Evolutionary conservation across 2,329 filamentous ascomycete species (phyloP).

Genomic region (Hypomyces perniciosus): DNA sequence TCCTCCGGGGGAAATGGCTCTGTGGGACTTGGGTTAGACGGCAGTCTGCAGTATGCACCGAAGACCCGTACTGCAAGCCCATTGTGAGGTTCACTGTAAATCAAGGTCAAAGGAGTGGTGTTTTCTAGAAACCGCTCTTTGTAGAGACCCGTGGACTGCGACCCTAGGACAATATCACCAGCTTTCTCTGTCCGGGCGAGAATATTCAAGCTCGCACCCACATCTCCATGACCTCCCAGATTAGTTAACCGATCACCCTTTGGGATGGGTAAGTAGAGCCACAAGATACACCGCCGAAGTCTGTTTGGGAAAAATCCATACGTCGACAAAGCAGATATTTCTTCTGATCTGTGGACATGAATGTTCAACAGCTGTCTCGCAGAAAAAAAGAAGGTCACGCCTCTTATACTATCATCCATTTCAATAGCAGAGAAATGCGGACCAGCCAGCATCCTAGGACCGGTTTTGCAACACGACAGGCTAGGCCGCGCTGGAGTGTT

Average conservation of each 20-base stretch:
- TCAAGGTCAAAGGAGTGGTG: neutral
- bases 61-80: neutral
- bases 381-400: neutral
- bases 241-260: neutral
- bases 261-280: neutral
- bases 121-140: neutral
- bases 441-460: neutral
- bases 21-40: neutral
- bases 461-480: neutral
- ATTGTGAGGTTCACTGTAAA: neutral
- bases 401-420: neutral
- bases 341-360: neutral
- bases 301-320: neutral
- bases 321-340: neutral
- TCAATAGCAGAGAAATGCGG: neutral
- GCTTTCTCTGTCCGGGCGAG: neutral
- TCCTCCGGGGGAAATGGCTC: neutral
- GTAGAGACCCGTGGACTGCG: neutral
- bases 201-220: neutral
- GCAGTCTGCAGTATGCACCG: neutral
- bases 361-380: neutral
- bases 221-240: neutral
- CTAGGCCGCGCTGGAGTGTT: neutral
- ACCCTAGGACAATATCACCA: neutral
- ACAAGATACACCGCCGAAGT: neutral